A percentile compares a stretch with the other conserved stretches of the same genome.
phyloP scores from a whole-genome alignment of 169 alveolate genomes.

The Babesia microti region DNA sequence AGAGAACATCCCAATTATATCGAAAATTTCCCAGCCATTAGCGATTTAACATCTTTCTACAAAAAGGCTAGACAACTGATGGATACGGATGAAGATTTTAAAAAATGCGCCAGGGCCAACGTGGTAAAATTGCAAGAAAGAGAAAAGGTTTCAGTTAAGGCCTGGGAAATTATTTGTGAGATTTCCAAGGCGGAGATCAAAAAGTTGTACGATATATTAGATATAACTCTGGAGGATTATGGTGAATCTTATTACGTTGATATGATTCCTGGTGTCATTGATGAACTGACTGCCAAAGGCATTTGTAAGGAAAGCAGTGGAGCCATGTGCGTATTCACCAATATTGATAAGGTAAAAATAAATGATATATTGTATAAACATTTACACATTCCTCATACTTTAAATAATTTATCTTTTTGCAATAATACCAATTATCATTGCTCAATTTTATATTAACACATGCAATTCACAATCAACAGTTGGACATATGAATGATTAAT shows the following conservation, averaged over 20 bases:
- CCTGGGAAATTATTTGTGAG: conserved; percentile 78
- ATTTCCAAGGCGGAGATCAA: conserved; percentile 68
- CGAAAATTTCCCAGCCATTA: conserved; percentile 79
- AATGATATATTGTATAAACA: too few species aligned
- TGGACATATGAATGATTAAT: too few species aligned
- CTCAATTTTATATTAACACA: too few species aligned
- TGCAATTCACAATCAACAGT: too few species aligned
- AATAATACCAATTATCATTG: too few species aligned
- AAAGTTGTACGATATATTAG: conserved; percentile 65
- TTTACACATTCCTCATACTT: too few species aligned
- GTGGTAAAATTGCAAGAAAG: conserved; percentile 79
- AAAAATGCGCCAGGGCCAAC: conserved; percentile 60
- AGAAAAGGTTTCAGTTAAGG: conserved; percentile 64
- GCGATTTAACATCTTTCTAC: conserved; percentile 88
- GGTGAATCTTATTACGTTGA: conserved; percentile 93
- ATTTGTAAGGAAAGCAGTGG: conserved; percentile 80
- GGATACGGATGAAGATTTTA: conserved; percentile 76
- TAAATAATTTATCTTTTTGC: too few species aligned
- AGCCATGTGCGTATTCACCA: conserved; percentile 83
- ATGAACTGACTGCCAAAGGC: conserved; percentile 67
- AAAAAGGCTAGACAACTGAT: conserved; percentile 78
- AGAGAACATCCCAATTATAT: conserved; percentile 82
- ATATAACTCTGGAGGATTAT: conserved; percentile 68
- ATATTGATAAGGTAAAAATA: conserved; percentile 32
- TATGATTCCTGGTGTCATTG: conserved; percentile 67